Evolutionary conservation across 2,329 filamentous ascomycete genomes (phyloP).

Genomic region (Aspergillus brasiliensis): DNA sequence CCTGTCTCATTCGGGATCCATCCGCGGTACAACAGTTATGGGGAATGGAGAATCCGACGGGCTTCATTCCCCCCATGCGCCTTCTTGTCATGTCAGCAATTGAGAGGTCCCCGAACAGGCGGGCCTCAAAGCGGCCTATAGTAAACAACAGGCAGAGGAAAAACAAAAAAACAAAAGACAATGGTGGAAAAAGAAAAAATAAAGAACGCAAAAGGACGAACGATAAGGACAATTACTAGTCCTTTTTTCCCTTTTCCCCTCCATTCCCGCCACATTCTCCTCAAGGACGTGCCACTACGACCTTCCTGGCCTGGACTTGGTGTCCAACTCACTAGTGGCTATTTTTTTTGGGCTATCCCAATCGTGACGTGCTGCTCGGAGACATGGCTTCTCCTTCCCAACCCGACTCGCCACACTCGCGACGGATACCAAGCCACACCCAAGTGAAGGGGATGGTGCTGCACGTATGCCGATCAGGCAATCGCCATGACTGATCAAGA

Average conservation of each 20-base stretch:
- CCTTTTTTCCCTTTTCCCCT: neutral
- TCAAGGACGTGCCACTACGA: neutral
- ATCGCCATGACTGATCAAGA: neutral
- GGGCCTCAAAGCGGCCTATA: neutral
- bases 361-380: neutral
- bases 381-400: neutral
- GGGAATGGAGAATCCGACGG: neutral
- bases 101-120: neutral
- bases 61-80: neutral
- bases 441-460: neutral
- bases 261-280: constrained; percentile 2
- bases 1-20: neutral
- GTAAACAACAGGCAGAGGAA: neutral
- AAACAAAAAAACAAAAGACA: neutral
- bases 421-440: neutral
- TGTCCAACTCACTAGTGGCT: neutral
- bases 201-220: neutral
- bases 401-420: constrained; percentile 15
- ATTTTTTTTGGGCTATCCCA: neutral
- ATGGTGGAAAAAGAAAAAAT: neutral
- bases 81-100: neutral
- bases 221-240: neutral
- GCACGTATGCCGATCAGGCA: neutral
- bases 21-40: neutral
- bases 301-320: neutral